Evolutionary conservation across 495 filamentous ascomycete species (phyloP), one percentile per base, ranked within the genome.

Genomic region (Hypoxylon intermedium): DNA sequence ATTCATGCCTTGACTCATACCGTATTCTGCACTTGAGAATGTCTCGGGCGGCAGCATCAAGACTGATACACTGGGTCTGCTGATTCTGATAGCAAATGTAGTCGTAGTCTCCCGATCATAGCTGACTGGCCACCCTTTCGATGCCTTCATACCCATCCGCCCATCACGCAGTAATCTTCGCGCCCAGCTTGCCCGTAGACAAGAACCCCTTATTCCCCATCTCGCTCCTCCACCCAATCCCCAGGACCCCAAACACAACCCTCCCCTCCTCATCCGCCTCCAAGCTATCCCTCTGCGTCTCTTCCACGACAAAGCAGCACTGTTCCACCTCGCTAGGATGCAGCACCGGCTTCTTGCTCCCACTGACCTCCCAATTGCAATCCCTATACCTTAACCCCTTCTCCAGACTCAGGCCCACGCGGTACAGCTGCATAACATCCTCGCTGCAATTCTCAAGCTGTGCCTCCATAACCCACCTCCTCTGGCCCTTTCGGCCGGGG

Each of bases 401-500:
- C 63, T 79, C 79, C n/a, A 78, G 64, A 61, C 80, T 77, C 26
- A 88, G 60, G 18, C 71, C 72, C 6, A 85, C 79, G 55, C 71
- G 74, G 70, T 88, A 85, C 49, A 92, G 73, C 46, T 80, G 76
- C 54, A 90, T 80, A 19, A 81, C 78, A 19, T 82, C 81, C 70
- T 91, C 87, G 12, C 89, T 89, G 61, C 92, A 86, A 72, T 98
- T 98, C 78, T 98, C 94, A 54, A 98, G 67, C 74, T 98, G 94
- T 30, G 93, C 95, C 72, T 98, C 94, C 55, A 98, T 77, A 47
- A 87, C 85, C 77, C 82, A 85, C 31, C 75, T 34, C 9, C 58
- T 47, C 65, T 67, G 75, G 53, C 7, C 55, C 52, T 28, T 47
- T 37, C 30, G 9, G 28, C 15, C 41, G 3, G 31, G 9, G 20